These are phyloP conservation scores for Fistulifera solaris DNA, from an alignment of 108 stramenopile species.

Conservation along the genomic window DNA sequence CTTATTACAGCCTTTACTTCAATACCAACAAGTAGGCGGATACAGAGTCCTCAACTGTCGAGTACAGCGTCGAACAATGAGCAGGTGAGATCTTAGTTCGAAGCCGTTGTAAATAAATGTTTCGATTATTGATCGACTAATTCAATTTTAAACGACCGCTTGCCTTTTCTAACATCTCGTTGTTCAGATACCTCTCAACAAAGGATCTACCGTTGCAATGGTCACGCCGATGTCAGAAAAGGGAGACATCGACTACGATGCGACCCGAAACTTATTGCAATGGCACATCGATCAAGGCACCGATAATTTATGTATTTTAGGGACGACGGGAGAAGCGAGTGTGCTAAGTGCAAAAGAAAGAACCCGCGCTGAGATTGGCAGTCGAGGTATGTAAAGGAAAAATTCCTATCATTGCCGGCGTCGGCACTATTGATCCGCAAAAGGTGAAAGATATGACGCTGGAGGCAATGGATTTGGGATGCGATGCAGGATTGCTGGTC, in stretches of 20 bases:
- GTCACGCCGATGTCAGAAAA: slow-evolving; percentile 57
- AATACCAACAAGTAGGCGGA: no score
- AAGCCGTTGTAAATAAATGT: no score
- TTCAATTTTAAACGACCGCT: background rate
- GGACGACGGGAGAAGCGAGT: slow-evolving; percentile 79
- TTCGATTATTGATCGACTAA: no score
- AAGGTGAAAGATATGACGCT: slow-evolving; percentile 44
- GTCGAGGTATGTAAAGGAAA: slow-evolving; percentile 51
- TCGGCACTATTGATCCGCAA: slow-evolving; percentile 52
- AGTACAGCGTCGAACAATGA: no score
- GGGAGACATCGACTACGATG: slow-evolving; percentile 45
- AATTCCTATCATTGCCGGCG: slow-evolving; percentile 56
- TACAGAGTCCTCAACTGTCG: no score
- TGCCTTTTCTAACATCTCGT: background rate
- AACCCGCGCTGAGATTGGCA: slow-evolving; percentile 36
- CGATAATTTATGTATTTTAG: slow-evolving; percentile 67
- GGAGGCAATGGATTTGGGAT: slow-evolving; percentile 64
- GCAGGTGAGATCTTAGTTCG: no score
- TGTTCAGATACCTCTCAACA: slow-evolving; percentile 11
- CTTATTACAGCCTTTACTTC: no score
- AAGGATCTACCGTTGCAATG: slow-evolving; percentile 65
- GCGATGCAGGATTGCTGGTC: slow-evolving; percentile 74
- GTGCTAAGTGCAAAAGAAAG: slow-evolving; percentile 49
- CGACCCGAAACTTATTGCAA: slow-evolving; percentile 38
- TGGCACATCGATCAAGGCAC: slow-evolving; percentile 61